phyloP scores from a whole-genome alignment of 768 basidiomycete genomes.

The Tulasnella sp. region DNA sequence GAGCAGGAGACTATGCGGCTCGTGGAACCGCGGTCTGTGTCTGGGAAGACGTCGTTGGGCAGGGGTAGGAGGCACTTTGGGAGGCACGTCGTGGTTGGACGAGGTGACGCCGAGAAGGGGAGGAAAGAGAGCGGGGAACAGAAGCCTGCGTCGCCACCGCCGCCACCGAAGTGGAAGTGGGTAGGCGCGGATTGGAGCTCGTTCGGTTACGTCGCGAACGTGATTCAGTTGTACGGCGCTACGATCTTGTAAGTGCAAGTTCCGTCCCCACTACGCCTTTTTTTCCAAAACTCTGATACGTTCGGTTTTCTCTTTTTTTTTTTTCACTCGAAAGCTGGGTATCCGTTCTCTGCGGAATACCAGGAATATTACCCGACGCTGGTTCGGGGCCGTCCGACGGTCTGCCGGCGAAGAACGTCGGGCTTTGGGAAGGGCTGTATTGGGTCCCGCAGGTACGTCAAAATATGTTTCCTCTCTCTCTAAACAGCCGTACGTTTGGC shows the following conservation, averaged over 20 bases:
- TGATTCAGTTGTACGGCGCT: slow-evolving; percentile 33
- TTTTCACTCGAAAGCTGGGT: slow-evolving; percentile 15
- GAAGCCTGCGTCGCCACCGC: too few species aligned
- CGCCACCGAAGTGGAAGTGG: slow-evolving; percentile 29
- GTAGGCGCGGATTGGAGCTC: slow-evolving; percentile 25
- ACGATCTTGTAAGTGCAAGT: slow-evolving; percentile 28
- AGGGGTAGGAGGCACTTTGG: slow-evolving; percentile 17
- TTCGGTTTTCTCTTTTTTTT: neutral
- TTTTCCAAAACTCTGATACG: too few species aligned
- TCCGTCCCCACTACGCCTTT: too few species aligned
- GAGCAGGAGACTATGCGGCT: slow-evolving; percentile 15
- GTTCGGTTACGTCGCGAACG: slow-evolving; percentile 31
- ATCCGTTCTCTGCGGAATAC: slow-evolving; percentile 29
- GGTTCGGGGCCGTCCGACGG: slow-evolving; percentile 3
- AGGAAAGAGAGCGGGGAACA: too few species aligned
- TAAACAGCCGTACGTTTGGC: neutral
- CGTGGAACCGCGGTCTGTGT: neutral
- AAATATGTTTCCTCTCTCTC: neutral
- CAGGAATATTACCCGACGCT: slow-evolving; percentile 28
- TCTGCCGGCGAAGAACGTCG: slow-evolving; percentile 8
- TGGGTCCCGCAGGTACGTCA: slow-evolving; percentile 29
- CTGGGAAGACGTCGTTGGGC: slow-evolving; percentile 12
- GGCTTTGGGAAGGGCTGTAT: slow-evolving; percentile 30
- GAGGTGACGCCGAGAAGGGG: neutral
- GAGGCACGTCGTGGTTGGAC: neutral